A percentile compares a stretch with the other conserved stretches of the same genome.
Conservation (phyloP, 164 flowering plant species). For the Saururus chinensis region DNA sequence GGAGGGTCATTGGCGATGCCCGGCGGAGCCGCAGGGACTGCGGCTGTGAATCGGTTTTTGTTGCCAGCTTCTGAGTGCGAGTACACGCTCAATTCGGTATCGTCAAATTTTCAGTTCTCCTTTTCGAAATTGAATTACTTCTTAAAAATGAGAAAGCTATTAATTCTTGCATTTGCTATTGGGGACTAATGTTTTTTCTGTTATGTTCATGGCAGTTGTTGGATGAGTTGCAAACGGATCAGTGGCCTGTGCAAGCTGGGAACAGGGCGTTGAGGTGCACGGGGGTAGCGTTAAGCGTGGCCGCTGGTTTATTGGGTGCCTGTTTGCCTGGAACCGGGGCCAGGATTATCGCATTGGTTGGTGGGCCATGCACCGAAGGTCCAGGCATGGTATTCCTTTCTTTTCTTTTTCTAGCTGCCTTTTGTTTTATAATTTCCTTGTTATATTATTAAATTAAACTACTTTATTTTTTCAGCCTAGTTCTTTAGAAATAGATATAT, state of each 20-base stretch:
- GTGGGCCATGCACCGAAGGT: conserved; percentile 99
- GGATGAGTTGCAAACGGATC: conserved; percentile 85
- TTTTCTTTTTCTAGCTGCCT: too few relatives aligned
- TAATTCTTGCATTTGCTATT: too few relatives aligned
- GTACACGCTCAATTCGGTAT: conserved; percentile 59
- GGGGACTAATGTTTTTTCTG: too few relatives aligned
- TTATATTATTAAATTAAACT: background rate
- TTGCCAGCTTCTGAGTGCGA: conserved; percentile 89
- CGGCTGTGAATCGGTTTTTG: conserved; percentile 48
- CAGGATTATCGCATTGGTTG: conserved; percentile 75
- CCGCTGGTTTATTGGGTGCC: conserved; percentile 81
- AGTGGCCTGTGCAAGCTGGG: conserved; percentile 81
- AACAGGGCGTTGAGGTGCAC: conserved; percentile 71
- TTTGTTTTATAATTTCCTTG: background rate
- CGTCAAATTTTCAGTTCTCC: conserved; percentile 2
- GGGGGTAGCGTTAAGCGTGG: conserved; percentile 89
- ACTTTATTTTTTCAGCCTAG: too few relatives aligned
- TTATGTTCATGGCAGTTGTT: conserved; percentile 38
- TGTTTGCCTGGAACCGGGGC: conserved; percentile 89
- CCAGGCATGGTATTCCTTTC: conserved; percentile 68
- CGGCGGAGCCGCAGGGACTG: conserved; percentile 32
- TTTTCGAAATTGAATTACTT: background rate
- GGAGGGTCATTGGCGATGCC: conserved; percentile 22
- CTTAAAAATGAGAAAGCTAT: too few relatives aligned
- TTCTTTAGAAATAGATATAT: too few relatives aligned